Base-by-base conservation (phyloP, 23 red algal species). In the Gracilaria gracilis region DNA sequence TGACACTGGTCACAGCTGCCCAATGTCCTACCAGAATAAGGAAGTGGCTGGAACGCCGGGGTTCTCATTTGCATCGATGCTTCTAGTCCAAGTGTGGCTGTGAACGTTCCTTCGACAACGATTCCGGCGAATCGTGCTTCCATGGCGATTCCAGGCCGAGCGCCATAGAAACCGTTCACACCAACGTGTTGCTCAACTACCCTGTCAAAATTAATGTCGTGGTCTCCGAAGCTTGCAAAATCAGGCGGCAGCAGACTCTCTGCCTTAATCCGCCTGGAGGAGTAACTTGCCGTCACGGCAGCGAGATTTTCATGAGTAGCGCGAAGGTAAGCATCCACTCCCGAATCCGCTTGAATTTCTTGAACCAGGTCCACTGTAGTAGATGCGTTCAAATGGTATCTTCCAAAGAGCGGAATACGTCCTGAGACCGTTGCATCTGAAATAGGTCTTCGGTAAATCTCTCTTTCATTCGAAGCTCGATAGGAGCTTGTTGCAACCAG, bases 131-230 rank as follows among this genome's bases (percentile, higher is more conserved):
- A 75, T 32, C 37, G 69, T n/a, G 37, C 69, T 17, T 75, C 69
- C 15, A 46, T 29, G n/a, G 33, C 37, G 11, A 75, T 75, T 24
- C 69, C 69, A 2, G 69, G 14, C 5, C 69, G 36, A 46, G 69
- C 69, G 11, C 69, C 69, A 75, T 75, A 75, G 36, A 75, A 75
- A 27, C 69, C 37, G n/a, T 75, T 2, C 11, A 75, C 9, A 15
- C 69, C 69, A 8, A 75, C 40, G 20, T 32, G 69, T 46, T 75
- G 69, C 9, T 75, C 40, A 2, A 46, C 13, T 2, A 75, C 69
- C 3, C 33, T 75, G 69, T 75, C 69, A 75, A 75, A 75, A 25
- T 75, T 75, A 19, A 75, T 75, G 36, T 75, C 37, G 36, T 46
- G 46, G 36, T n/a, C 46, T 1, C 69, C 69, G 27, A 15, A 75